Evolutionary conservation across 164 flowering plant species (phyloP).

Genomic region (Cinnamomum micranthum): DNA sequence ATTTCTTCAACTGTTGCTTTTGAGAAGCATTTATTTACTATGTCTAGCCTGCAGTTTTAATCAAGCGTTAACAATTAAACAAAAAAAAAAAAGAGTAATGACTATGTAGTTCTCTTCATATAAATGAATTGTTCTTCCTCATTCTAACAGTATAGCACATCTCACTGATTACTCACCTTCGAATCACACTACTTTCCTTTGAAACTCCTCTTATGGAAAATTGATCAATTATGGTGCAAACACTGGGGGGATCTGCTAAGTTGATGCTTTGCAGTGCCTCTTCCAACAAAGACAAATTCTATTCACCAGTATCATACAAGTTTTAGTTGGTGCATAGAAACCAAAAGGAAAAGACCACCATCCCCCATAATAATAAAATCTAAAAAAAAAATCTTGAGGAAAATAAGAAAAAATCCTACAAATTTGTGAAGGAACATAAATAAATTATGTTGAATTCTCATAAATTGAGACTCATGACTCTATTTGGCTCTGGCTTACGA

Average conservation of each 20-base stretch:
- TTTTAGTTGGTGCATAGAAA: too few relatives aligned
- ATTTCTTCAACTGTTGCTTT: background rate
- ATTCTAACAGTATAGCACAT: background rate
- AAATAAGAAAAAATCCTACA: too few relatives aligned
- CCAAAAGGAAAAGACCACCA: too few relatives aligned
- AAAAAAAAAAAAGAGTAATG: background rate
- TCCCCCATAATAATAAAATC: too few relatives aligned
- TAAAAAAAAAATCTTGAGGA: too few relatives aligned
- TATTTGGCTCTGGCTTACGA: too few relatives aligned
- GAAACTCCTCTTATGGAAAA: constrained; percentile 46
- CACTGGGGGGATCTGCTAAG: constrained; percentile 39
- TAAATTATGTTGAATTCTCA: too few relatives aligned
- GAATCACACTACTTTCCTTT: constrained; percentile 57
- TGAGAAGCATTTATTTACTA: background rate
- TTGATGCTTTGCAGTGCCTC: constrained; percentile 41
- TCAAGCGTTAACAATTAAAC: too few relatives aligned
- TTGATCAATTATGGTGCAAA: constrained; percentile 44
- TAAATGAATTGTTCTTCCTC: background rate
- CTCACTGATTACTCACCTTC: constrained; percentile 29
- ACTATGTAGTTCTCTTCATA: background rate
- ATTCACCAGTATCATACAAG: background rate
- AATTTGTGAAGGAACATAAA: too few relatives aligned
- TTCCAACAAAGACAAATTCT: constrained; percentile 63
- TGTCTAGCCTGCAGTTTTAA: constrained; percentile 19
- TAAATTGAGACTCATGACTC: too few relatives aligned